Evolutionary conservation across 768 basidiomycete genomes (phyloP), one percentile per base, ranked within the genome.

Genomic region (Astraeus odoratus): DNA sequence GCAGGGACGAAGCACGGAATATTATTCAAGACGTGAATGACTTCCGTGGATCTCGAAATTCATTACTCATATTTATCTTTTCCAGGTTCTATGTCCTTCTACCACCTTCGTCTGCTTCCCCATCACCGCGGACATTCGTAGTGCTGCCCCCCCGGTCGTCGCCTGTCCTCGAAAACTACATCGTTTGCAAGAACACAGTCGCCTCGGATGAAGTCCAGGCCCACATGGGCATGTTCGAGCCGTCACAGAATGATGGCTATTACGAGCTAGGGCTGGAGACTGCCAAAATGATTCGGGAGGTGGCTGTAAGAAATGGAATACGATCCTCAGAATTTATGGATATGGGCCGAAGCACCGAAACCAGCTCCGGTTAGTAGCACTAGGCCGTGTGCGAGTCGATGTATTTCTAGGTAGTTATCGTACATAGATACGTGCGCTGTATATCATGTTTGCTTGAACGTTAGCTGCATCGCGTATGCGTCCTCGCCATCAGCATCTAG

Each of bases 401-500:
- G 25, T 41, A 39, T 47, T 47, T 46, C 42, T 38, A 30, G 18
- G 30, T 31, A 47, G 44, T 33, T 18, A 43, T 29, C 38, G 29
- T 27, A 23, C 44, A 13, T 39, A 35, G 22, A n/a, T 31, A n/a
- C n/a, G n/a, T n/a, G n/a, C n/a, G n/a, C n/a, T n/a, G n/a, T n/a
- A 43, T 20, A 13, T 39, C 29, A 41, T 57, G 51, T 56, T 44
- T 44, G 33, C 10, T 75, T 71, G 48, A 91, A 68, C 6, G 73
- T 69, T 34, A 91, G 73, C 19, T 81, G 75, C 92, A 96, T 96
- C 2, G 88, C 83, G 58, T 91, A 93, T 18, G 93, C 93, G 50
- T 94, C 91, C 65, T 96, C 92, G 3, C 92, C 92, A 57, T 96
- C 92, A 3, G 91, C 93, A 67, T 95, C 92, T 95, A 19, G 40